Percentiles rank a stretch among this genome's conserved stretches.
phyloP scores from a whole-genome alignment of 768 basidiomycete genomes.

The Gautieria morchelliformis region DNA sequence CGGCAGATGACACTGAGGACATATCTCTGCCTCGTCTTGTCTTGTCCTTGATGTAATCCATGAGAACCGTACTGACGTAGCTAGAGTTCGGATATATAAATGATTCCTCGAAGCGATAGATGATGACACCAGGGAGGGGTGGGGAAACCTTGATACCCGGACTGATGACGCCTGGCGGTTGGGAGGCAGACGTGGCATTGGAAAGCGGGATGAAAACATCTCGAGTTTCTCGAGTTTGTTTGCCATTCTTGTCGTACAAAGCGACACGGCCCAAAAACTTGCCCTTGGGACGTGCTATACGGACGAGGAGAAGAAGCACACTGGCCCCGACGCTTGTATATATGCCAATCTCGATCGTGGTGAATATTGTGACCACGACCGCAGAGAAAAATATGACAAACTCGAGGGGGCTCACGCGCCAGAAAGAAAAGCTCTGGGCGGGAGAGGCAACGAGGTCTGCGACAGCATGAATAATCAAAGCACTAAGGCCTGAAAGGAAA shows the following conservation, averaged over 20 bases:
- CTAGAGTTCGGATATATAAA: conserved; percentile 79
- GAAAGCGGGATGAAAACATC: conserved; percentile 62
- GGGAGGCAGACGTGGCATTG: conserved; percentile 18
- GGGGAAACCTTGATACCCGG: conserved; percentile 61
- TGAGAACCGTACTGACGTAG: conserved; percentile 57
- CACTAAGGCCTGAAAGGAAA: conserved; percentile 54
- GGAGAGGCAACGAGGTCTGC: conserved; percentile 83
- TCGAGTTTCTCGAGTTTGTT: conserved; percentile 43
- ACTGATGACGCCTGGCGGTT: conserved; percentile 45
- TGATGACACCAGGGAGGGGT: conserved; percentile 77
- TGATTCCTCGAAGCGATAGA: conserved; percentile 90
- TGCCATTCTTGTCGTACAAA: conserved; percentile 16
- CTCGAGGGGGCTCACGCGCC: conserved; percentile 90
- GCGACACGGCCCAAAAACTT: conserved; percentile 81
- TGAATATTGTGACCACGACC: conserved; percentile 84
- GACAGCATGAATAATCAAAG: conserved; percentile 92
- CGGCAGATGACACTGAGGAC: conserved; percentile 47
- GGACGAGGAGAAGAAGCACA: conserved; percentile 67
- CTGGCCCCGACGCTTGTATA: conserved; percentile 82
- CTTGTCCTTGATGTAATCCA: conserved; percentile 70
- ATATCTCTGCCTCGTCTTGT: conserved; percentile 73
- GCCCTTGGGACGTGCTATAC: conserved; percentile 81
- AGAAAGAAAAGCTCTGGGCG: conserved; percentile 73
- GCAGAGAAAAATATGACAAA: conserved; percentile 83
- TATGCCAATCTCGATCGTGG: conserved; percentile 89